Evolutionary conservation across 228 moss, liverwort and hornwort species (phyloP).

Genomic region (Sphagnum magellanicum): DNA sequence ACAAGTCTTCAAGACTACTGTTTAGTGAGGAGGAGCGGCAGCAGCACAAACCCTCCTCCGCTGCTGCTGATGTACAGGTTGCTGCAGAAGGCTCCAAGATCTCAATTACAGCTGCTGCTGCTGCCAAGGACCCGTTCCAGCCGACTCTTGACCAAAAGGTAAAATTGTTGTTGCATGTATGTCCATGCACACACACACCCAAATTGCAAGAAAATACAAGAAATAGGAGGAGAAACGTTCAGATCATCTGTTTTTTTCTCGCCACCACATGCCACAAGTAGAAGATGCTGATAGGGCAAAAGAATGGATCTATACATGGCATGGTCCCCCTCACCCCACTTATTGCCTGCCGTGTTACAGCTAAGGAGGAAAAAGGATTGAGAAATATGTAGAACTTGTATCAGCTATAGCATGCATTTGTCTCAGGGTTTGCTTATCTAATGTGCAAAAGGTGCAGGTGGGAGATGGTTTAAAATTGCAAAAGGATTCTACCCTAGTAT

Average conservation of each 20-base stretch:
- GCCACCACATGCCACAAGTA: background rate
- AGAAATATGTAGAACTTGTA: background rate
- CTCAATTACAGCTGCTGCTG: slow-evolving; percentile 12
- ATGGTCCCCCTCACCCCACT: background rate
- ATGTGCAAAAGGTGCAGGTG: slow-evolving; percentile 21
- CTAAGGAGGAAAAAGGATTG: no score
- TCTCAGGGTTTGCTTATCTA: background rate
- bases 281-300: background rate
- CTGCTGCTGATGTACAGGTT: no score
- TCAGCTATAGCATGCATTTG: background rate
- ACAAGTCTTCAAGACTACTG: background rate
- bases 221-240: no score
- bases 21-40: no score
- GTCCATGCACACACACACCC: no score
- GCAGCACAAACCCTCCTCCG: no score
- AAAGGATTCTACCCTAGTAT: slow-evolving; percentile 10
- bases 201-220: no score
- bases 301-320: background rate
- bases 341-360: no score
- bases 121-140: slow-evolving; percentile 5
- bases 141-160: slow-evolving; percentile 8
- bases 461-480: slow-evolving; percentile 6
- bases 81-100: background rate
- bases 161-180: background rate
- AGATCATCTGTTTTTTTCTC: no score